A percentile compares a stretch with the other conserved stretches of the same genome.
These are phyloP conservation scores for Stropharia rugosoannulata DNA, from an alignment of 768 basidiomycete species.

Conservation along the genomic window DNA sequence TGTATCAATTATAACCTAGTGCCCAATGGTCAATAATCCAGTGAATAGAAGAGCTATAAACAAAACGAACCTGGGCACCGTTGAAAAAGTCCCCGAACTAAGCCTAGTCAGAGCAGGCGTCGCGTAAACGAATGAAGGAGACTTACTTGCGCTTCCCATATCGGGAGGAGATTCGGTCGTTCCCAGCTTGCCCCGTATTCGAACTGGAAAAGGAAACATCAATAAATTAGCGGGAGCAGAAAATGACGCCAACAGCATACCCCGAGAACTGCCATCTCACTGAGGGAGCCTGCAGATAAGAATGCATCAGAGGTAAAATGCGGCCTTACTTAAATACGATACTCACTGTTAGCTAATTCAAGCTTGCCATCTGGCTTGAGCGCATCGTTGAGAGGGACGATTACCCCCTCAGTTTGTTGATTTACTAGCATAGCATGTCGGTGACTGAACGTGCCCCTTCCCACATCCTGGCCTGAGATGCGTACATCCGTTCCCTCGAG, in stretches of 20 bases:
- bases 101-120: background rate
- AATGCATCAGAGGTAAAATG: background rate
- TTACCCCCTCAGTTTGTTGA: conserved; percentile 76
- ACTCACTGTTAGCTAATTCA: conserved; percentile 85
- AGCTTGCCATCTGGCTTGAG: conserved; percentile 63
- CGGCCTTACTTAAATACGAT: background rate
- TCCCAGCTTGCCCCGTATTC: conserved; percentile 94
- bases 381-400: conserved; percentile 79
- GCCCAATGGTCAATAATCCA: background rate
- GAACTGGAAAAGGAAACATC: conserved; percentile 46
- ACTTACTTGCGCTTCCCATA: conserved; percentile 89
- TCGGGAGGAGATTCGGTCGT: conserved; percentile 72
- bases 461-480: conserved; percentile 93
- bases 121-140: background rate
- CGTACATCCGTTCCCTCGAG: conserved; percentile 79
- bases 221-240: background rate
- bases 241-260: conserved; percentile 39
- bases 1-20: conserved; percentile 81
- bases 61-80: conserved; percentile 61
- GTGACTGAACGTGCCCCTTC: conserved; percentile 87
- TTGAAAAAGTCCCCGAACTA: conserved; percentile 95
- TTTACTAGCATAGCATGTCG: conserved; percentile 92
- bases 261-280: conserved; percentile 87
- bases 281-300: conserved; percentile 66
- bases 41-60: background rate